Evolutionary conservation across 345 rosid genomes (phyloP).

Genomic region (Heritiera fomes): DNA sequence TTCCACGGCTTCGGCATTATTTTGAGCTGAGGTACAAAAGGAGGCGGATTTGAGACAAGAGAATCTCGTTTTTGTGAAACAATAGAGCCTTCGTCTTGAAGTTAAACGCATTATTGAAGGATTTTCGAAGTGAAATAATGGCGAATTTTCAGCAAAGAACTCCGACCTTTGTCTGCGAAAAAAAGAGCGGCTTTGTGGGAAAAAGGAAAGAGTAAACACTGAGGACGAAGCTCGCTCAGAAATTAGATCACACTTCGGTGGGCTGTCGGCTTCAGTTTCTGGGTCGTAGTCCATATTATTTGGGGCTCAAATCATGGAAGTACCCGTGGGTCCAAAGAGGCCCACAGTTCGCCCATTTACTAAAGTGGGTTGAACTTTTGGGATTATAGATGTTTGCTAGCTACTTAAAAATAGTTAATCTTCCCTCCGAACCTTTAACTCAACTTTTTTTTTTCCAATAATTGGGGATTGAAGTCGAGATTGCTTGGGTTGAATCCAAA

Average conservation of each 20-base stretch:
- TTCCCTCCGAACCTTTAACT: no score
- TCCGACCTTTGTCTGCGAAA: not conserved
- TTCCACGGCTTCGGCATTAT: slow-evolving; percentile 33
- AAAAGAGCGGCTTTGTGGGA: no score
- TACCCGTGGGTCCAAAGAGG: not conserved
- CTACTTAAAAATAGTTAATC: not conserved
- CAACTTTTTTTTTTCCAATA: no score
- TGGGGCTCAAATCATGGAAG: not conserved
- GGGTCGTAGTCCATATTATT: not conserved
- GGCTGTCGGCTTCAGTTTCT: not conserved
- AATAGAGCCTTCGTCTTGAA: not conserved
- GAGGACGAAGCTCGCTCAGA: no score
- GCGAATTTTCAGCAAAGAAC: not conserved
- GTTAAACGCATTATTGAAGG: slow-evolving; percentile 2
- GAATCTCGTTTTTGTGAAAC: not conserved
- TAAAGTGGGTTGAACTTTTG: not conserved
- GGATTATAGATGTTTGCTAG: not conserved
- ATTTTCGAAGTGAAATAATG: not conserved
- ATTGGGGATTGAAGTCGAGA: no score
- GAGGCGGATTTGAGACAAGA: not conserved
- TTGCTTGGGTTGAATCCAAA: no score
- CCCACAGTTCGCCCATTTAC: not conserved
- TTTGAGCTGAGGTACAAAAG: not conserved
- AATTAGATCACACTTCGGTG: not conserved
- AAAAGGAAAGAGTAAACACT: no score